Evolutionary conservation across 2,329 filamentous ascomycete species (phyloP), one percentile per base, ranked within the genome.

Genomic region (Knufia petricola): DNA sequence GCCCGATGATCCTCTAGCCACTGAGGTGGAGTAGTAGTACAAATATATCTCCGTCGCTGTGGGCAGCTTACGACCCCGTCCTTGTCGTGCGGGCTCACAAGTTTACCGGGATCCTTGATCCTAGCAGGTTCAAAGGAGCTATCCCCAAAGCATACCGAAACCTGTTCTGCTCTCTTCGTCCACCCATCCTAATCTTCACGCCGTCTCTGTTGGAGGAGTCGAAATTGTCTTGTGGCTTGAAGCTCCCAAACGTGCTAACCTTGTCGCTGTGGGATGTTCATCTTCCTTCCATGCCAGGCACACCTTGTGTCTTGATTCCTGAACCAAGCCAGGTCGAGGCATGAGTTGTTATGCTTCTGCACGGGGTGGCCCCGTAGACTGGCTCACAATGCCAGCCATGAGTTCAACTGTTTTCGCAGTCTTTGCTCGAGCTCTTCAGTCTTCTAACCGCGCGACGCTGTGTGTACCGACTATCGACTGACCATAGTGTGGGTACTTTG

Each of bases 211-310:
- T 37, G 10, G 37, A 37, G 17, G 4, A 4, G 17, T 37, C 31
- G 24, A 30, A 32, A n/a, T 10, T 31, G 12, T 17, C 9, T 10
- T 26, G 17, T 44, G 41, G 43, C 43, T 23, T 21, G 15, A 4
- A 4, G n/a, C 15, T 10, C 15, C 9, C 15, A 37, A 26, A 37
- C 30, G 31, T 19, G 30, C 43, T 38, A 46, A 46, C 17, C 32
- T 23, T 21, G 20, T 24, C 13, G 43, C 43, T 15, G 12, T 31
- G 26, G 9, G 15, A 37, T 21, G 19, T 15, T 37, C 43, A 46
- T 37, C 43, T 46, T 46, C 43, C 31, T 37, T 37, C 43, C 17
- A 3, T 44, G 41, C 26, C 38, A 32, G 42, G 42, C 34, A 45
- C n/a, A 13, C 19, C 15, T 36, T 9, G 28, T 45, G 9, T 20